Evolutionary conservation across 192 early-diverging fungal species (phyloP), one percentile per base, ranked within the genome.

Genomic region (Physocladia obscura): DNA sequence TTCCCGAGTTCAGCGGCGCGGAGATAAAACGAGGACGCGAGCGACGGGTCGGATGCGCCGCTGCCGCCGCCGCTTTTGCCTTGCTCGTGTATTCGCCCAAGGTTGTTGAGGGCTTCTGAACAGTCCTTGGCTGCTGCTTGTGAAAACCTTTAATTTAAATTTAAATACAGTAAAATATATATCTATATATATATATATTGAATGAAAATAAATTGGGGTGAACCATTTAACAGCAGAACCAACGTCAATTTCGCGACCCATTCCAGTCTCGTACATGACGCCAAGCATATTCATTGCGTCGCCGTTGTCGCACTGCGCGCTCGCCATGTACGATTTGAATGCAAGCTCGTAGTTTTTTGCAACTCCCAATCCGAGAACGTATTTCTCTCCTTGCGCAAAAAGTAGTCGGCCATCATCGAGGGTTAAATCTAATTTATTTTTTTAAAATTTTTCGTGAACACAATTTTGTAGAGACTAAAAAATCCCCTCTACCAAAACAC

Each of bases 281-380:
- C 84, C 84, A 11, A 86, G 71, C 84, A 86, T 86, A 58, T 73
- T 76, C 39, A 68, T 67, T 3, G 84, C 81, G 22, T 73, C 76
- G 1, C 78, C 57, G 26, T 68, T 61, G 2, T 69, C 77, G 22
- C 59, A 52, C 49, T 83, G 74, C 29, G 80, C 76, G 17, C 76
- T 73, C 1, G 80, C 74, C 70, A 21, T 17, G 52, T 83, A 86
- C 2, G 82, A 74, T 70, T 80, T 77, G 64, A 69, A 83, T 15
- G 84, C 84, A 27, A 77, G 62, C 39, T 86, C 82, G 50, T 77
- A 78, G 0, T 71, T 73, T 49, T 77, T 65, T 5, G 74, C 22
- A 11, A 82, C 77, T 4, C 84, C 84, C 51, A 74, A 74, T 2
- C 84, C 84, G 15, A 80, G 62, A 13, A 86, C 44, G 49, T 78